Base-by-base conservation (phyloP, 2,329 filamentous ascomycete genomes). In the Paradendryphiella salina region DNA sequence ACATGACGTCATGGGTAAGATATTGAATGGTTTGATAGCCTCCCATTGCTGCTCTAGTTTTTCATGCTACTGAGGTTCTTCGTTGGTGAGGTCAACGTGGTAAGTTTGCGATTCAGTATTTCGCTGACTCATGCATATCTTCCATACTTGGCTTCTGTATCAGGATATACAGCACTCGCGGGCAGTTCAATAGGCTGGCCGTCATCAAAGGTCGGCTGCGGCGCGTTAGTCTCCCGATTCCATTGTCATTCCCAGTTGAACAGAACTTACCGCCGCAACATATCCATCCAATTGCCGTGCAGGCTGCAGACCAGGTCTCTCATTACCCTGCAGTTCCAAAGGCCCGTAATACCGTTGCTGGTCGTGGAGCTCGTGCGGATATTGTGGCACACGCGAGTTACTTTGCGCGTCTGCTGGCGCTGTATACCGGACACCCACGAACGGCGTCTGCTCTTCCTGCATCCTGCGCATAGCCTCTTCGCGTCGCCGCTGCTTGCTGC, bases 101-200 rank as follows among this genome's bases (percentile, higher is more conserved):
- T 3, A 9, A 4, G 7, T 32, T 11, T 5, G 9, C 11, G 13
- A n/a, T 15, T 10, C 23, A 35, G 20, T 10, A 13, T 35, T 8
- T 4, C 11, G 11, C 15, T 5, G 9, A 10, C 7, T 44, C 41
- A 36, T 28, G 5, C 15, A 8, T 29, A 44, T 26, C n/a, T 23
- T 10, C 18, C 28, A 26, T 14, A n/a, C 17, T 18, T 35, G 11
- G 13, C 7, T 11, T 44, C 23, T 15, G 26, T 37, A 3, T 15
- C 20, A 5, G 9, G 15, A 39, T 18, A 32, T 9, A 39, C 28
- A 13, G 6, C 42, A 35, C 35, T 33, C 13, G 47, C 42, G 3
- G 57, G 57, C 28, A 60, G 26, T 48, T 60, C 55, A n/a, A 54
- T 26, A 15, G 55, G 52, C 28, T 32, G 43, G 2, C 33, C 23